Conservation (phyloP, 805 yeast species). For the Myxozyma nipponensis region DNA sequence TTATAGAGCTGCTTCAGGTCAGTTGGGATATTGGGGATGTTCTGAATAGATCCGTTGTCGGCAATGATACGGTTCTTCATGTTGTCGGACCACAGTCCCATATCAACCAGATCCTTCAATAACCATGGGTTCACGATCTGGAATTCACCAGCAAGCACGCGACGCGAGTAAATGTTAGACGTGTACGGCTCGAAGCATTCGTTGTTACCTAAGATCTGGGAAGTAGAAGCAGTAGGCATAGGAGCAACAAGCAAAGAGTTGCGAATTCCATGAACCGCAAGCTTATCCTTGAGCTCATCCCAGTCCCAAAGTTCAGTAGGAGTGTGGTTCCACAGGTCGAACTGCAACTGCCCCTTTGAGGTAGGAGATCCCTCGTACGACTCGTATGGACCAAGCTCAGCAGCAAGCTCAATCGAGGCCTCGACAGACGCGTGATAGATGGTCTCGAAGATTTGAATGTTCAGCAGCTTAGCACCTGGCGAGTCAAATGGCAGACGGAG, state of each 20-base stretch:
- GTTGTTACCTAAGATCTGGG: conserved; percentile 88
- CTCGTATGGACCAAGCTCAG: conserved; percentile 62
- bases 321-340: conserved; percentile 76
- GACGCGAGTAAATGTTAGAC: conserved; percentile 83
- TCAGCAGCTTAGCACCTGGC: conserved; percentile 66
- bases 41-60: conserved; percentile 81
- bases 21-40: conserved; percentile 66
- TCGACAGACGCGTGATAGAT: conserved; percentile 92
- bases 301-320: conserved; percentile 88
- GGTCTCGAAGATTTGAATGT: conserved; percentile 87
- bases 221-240: conserved; percentile 98
- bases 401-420: conserved; percentile 78
- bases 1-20: conserved; percentile 75
- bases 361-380: conserved; percentile 84
- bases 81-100: conserved; percentile 77
- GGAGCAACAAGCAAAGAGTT: conserved; percentile 89
- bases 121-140: conserved; percentile 88
- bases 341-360: conserved; percentile 78
- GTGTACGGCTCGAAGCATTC: conserved; percentile 97
- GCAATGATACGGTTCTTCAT: conserved; percentile 74
- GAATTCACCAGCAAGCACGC: conserved; percentile 90
- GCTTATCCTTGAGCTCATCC: conserved; percentile 60
- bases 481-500: conserved; percentile 86
- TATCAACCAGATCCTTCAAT: conserved; percentile 71
- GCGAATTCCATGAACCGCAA: conserved; percentile 66